phyloP scores from a whole-genome alignment of 352 stramenopile genomes.

The Phytophthora tubulina region DNA sequence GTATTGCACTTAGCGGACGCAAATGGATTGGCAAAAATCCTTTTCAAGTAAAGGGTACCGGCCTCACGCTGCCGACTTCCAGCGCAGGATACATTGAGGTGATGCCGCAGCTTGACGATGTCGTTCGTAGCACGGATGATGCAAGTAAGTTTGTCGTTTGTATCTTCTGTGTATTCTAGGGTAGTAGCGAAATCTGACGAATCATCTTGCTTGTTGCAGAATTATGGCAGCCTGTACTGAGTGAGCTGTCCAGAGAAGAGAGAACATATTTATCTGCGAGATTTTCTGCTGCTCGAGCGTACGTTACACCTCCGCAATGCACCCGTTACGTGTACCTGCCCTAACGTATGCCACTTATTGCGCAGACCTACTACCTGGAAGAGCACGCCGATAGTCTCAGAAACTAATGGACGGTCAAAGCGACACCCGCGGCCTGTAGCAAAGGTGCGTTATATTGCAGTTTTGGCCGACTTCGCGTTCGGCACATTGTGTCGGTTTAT shows the following conservation, averaged over 20 bases:
- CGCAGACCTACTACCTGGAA: conserved; percentile 61
- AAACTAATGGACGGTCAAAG: conserved; percentile 43
- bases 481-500: no score
- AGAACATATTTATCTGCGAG: conserved; percentile 70
- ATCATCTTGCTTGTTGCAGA: conserved; percentile 35
- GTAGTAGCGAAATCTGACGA: background rate
- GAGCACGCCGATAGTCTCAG: conserved; percentile 32
- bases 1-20: conserved; percentile 53
- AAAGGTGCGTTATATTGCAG: conserved; percentile 32
- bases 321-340: background rate
- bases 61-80: conserved; percentile 28
- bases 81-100: conserved; percentile 59
- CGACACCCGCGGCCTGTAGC: conserved; percentile 33
- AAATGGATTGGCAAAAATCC: conserved; percentile 72
- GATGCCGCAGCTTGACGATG: conserved; percentile 60
- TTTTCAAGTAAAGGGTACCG: conserved; percentile 36
- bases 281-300: conserved; percentile 48
- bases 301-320: conserved; percentile 19
- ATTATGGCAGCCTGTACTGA: conserved; percentile 77
- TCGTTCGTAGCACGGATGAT: conserved; percentile 60
- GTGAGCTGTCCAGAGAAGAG: conserved; percentile 76
- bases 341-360: conserved; percentile 12
- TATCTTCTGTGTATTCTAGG: background rate
- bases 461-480: background rate
- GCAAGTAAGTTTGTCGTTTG: conserved; percentile 38